Conservation (phyloP, 208 protist species). For the Dictyostelium gargantuum region DNA sequence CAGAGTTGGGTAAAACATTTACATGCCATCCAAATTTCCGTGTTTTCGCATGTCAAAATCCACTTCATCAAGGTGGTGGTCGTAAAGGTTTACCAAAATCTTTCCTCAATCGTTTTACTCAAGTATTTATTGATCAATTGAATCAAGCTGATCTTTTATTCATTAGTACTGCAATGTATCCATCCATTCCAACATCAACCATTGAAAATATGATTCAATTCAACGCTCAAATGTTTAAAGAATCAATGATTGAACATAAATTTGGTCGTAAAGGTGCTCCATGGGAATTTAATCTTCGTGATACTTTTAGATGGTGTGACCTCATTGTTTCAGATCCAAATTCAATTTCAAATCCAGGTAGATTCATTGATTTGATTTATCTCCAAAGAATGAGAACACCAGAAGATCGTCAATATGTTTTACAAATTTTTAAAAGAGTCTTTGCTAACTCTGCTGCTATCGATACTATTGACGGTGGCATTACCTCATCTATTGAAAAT, state of each 20-base stretch:
- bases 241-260: slow-evolving; percentile 89
- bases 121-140: slow-evolving; percentile 80
- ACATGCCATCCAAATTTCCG: slow-evolving; percentile 91
- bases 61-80: slow-evolving; percentile 94
- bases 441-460: slow-evolving; percentile 12
- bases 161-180: slow-evolving; percentile 82
- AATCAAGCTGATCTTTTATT: slow-evolving; percentile 65
- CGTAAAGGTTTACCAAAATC: slow-evolving; percentile 99
- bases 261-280: slow-evolving; percentile 93
- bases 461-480: neutral
- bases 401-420: slow-evolving; percentile 78
- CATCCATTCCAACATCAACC: slow-evolving; percentile 83
- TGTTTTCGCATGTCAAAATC: slow-evolving; percentile 98
- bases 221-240: slow-evolving; percentile 90
- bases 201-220: slow-evolving; percentile 94
- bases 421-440: slow-evolving; percentile 69
- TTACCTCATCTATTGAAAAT: neutral
- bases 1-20: slow-evolving; percentile 89
- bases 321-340: slow-evolving; percentile 83
- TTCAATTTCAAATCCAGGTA: neutral
- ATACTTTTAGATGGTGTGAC: slow-evolving; percentile 98
- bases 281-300: slow-evolving; percentile 99
- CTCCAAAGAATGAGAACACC: slow-evolving; percentile 84
- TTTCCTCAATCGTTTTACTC: slow-evolving; percentile 99
- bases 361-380: slow-evolving; percentile 84